phyloP scores from a whole-genome alignment of 208 protist genomes.

The Leptomonas seymouri region DNA sequence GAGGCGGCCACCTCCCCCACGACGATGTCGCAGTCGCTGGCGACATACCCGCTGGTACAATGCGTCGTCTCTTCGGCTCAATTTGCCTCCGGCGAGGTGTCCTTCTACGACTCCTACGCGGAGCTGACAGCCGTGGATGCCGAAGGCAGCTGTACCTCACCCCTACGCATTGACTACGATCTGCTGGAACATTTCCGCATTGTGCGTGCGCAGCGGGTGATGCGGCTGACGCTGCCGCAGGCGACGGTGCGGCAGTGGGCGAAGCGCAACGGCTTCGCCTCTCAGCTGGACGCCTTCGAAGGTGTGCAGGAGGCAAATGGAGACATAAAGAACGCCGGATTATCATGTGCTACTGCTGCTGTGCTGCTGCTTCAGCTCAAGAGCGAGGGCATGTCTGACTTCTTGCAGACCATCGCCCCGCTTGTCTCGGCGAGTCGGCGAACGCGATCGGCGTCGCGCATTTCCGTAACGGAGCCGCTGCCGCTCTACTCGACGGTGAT shows the following conservation, averaged over 20 bases:
- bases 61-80: constrained; percentile 69
- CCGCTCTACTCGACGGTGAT: constrained; percentile 29
- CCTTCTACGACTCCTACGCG: constrained; percentile 63
- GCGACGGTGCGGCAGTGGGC: constrained; percentile 57
- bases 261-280: constrained; percentile 56
- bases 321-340: background rate
- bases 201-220: constrained; percentile 56
- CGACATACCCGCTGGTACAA: constrained; percentile 50
- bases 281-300: constrained; percentile 44
- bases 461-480: constrained; percentile 76
- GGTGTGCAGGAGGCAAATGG: constrained; percentile 1
- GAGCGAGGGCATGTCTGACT: constrained; percentile 51
- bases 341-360: background rate
- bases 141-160: constrained; percentile 52
- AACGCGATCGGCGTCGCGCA: constrained; percentile 63
- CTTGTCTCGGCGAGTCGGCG: constrained; percentile 59
- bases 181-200: constrained; percentile 77
- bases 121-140: constrained; percentile 64
- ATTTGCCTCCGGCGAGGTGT: constrained; percentile 66
- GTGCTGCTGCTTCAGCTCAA: constrained; percentile 57
- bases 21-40: constrained; percentile 67
- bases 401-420: constrained; percentile 62
- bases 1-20: too few species aligned
- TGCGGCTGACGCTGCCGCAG: constrained; percentile 73
- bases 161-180: constrained; percentile 64